Evolutionary conservation across 768 basidiomycete genomes (phyloP).

Genomic region (Hypholoma sublateritium): DNA sequence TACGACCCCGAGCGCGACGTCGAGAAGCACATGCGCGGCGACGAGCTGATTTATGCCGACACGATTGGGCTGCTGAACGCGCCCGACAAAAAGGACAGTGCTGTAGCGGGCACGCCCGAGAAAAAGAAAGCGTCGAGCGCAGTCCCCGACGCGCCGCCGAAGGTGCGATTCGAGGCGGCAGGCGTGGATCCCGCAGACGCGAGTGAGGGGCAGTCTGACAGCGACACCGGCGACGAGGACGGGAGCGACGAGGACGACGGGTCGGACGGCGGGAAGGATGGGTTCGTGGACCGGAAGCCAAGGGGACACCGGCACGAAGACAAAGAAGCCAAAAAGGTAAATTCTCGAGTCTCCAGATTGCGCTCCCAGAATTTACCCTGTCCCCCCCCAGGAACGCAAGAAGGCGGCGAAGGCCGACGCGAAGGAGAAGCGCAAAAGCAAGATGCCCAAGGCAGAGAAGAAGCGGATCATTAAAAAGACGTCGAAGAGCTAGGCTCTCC

Average conservation of each 20-base stretch:
- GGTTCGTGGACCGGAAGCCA: conserved; percentile 54
- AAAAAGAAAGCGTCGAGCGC: not conserved
- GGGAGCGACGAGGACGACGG: conserved; percentile 29
- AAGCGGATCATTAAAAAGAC: conserved; percentile 76
- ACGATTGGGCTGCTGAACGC: conserved; percentile 76
- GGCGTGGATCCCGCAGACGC: conserved; percentile 9
- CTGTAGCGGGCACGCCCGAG: not conserved
- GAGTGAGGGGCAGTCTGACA: conserved; percentile 14
- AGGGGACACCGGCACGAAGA: conserved; percentile 94
- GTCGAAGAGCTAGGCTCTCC: conserved; percentile 16
- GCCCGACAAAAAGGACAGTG: conserved; percentile 11
- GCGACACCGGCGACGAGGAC: conserved; percentile 27
- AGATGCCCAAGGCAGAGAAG: conserved; percentile 97
- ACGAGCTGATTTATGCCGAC: conserved; percentile 83
- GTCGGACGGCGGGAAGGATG: conserved; percentile 33
- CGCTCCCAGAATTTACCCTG: conserved; percentile 1
- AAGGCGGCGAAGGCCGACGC: conserved; percentile 85
- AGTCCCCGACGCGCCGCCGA: conserved; percentile 4
- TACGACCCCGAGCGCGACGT: conserved; percentile 95
- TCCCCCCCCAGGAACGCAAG: conserved; percentile 75
- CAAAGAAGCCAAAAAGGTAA: conserved; percentile 85
- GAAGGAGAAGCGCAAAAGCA: conserved; percentile 84
- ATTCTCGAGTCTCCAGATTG: conserved; percentile 12
- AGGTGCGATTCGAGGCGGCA: conserved; percentile 6
- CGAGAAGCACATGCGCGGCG: conserved; percentile 68